phyloP scores from a whole-genome alignment of 352 stramenopile genomes.

The Aphanomyces euteiches region DNA sequence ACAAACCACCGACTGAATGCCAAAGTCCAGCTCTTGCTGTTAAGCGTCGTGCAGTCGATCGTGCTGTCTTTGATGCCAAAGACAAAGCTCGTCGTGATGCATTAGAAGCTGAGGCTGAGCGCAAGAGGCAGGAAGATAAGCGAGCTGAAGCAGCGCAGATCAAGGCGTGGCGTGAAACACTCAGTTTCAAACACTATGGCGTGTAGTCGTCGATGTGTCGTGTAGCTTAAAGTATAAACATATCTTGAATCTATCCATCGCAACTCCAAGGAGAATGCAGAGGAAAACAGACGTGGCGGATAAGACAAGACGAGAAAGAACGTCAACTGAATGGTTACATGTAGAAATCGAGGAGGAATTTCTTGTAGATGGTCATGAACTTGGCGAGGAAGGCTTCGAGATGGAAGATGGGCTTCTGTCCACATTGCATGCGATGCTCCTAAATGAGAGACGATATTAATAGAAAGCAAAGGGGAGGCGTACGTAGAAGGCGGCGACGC shows the following conservation, averaged over 20 bases:
- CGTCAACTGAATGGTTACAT: constrained; percentile 47
- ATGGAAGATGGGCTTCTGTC: constrained; percentile 99
- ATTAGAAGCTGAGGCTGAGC: background rate
- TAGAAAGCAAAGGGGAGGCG: constrained; percentile 1
- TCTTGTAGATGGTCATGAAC: constrained; percentile 99
- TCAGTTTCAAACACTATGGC: constrained; percentile 1
- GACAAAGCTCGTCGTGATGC: constrained; percentile 14
- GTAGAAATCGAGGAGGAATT: constrained; percentile 94
- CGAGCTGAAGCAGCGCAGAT: background rate
- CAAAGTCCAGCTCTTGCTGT: constrained; percentile 13
- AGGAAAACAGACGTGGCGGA: too few relatives aligned
- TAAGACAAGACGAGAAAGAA: background rate
- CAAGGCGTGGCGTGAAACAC: constrained; percentile 1
- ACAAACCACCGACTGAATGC: constrained; percentile 15
- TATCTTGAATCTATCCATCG: background rate
- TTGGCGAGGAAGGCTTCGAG: constrained; percentile 99
- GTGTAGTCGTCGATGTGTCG: background rate
- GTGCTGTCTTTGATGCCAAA: constrained; percentile 19
- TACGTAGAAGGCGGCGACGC: constrained; percentile 72
- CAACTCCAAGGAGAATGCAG: too few relatives aligned
- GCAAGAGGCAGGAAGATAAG: constrained; percentile 18
- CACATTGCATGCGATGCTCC: constrained; percentile 93
- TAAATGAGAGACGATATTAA: constrained; percentile 31
- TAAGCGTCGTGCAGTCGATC: constrained; percentile 17
- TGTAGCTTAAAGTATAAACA: background rate